Base-by-base conservation (phyloP, 257 asterid species). In the Misopates orontium region DNA sequence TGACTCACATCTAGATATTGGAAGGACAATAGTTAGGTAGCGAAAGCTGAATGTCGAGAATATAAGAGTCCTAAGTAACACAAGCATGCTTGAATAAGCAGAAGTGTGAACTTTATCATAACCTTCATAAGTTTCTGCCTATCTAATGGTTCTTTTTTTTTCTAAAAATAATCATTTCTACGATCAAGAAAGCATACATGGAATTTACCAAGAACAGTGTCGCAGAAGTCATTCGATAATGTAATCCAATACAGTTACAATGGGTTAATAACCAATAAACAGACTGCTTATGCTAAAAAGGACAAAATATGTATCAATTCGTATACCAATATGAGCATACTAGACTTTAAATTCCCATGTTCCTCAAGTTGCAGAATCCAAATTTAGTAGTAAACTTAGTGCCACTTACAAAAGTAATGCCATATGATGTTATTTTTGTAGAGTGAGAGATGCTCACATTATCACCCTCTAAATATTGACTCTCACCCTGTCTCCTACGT, bases 51-150 rank as follows among this genome's bases (percentile, higher is more conserved):
- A 4, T 3, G 36, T 6, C 8, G 10, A 36, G 42, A 36, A 36
- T 1, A 36, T 36, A 3, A 36, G 4, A 3, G 2, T 45, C 1
- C 51, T 45, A 45, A 45, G 4, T n/a, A n/a, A 28, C 7, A 45
- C 4, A 44, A 45, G 51, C 17, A 60, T 22, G 6, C 39, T 41
- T 12, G 14, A 40, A 13, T 8, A 1, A 4, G 32, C 22, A 48
- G 32, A 63, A 48, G 13, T 24, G 14, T 45, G 62, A 36, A 36
- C 42, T 36, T 36, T 36, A 36, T 36, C 8, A 36, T 36, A 36
- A 47, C 56, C 48, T 67, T 67, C 57, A 25, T 44, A 39, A 42
- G 23, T n/a, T 45, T 66, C 18, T 36, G 60, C 69, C 49, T 18
- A 5, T 5, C 7, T 2, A 28, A 28, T 7, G 36, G 7, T 3